These are phyloP conservation scores for Syncephalis fuscata DNA, from an alignment of 371 early-diverging fungal genomes.

Conservation along the genomic window DNA sequence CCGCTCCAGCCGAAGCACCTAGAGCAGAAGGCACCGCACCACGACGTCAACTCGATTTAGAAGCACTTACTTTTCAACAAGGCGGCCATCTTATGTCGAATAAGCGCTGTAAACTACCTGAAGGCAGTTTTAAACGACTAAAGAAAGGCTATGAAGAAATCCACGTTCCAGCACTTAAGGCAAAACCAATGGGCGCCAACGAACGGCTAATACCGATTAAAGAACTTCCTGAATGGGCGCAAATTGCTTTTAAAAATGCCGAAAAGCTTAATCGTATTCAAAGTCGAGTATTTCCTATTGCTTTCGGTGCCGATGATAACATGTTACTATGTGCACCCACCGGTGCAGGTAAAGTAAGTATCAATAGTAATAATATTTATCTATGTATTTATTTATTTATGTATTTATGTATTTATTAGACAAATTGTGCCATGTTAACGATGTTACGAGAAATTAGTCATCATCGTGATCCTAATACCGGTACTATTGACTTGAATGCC, in stretches of 20 bases:
- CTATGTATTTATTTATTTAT: too few species aligned
- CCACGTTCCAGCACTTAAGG: conserved; percentile 84
- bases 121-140: conserved; percentile 81
- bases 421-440: conserved; percentile 95
- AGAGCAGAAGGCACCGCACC: conserved; percentile 26
- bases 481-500: conserved; percentile 55
- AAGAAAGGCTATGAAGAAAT: conserved; percentile 95
- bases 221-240: conserved; percentile 78
- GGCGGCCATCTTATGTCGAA: conserved; percentile 95
- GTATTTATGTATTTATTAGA: too few species aligned
- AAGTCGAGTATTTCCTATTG: conserved; percentile 72
- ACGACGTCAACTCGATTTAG: conserved; percentile 56
- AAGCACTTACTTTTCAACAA: conserved; percentile 69
- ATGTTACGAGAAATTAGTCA: conserved; percentile 76
- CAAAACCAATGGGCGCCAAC: conserved; percentile 36
- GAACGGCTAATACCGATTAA: conserved; percentile 57
- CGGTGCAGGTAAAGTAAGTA: conserved; percentile 80
- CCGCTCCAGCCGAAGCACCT: conserved; percentile 14
- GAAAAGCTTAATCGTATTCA: conserved; percentile 81
- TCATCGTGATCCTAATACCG: conserved; percentile 53
- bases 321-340: conserved; percentile 98
- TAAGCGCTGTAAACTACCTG: conserved; percentile 84
- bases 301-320: conserved; percentile 83
- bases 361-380: too few species aligned
- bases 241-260: conserved; percentile 58